Percentiles rank a stretch among this genome's conserved stretches.
phyloP scores from a whole-genome alignment of 2,329 filamentous ascomycete species.

The Akanthomyces lecanii region DNA sequence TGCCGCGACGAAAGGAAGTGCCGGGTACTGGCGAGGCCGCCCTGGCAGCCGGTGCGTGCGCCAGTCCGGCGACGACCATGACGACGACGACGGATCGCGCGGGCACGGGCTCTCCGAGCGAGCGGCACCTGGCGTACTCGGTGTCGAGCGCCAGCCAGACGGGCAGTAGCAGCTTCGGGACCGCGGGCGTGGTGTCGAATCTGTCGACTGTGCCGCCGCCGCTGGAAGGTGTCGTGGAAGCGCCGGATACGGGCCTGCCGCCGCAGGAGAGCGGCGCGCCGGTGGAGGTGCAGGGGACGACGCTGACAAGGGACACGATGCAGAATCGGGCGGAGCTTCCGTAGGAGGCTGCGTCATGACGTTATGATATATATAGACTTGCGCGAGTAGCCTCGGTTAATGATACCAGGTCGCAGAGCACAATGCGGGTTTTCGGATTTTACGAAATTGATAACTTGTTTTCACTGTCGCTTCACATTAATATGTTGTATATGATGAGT shows the following conservation, averaged over 20 bases:
- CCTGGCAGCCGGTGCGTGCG: too few species aligned
- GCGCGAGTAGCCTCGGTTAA: background rate
- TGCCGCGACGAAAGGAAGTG: background rate
- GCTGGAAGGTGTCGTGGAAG: slow-evolving; percentile 5
- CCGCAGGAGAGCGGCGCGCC: background rate
- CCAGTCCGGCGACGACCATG: background rate
- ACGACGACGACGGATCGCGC: background rate
- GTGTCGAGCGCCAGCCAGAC: slow-evolving; percentile 2
- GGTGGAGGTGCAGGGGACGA: slow-evolving; percentile 11
- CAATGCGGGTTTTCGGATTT: background rate
- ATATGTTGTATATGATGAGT: too few species aligned
- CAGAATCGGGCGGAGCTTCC: slow-evolving; percentile 8
- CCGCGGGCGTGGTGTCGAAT: background rate
- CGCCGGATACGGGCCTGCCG: background rate
- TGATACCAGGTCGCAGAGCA: background rate
- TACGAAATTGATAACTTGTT: background rate
- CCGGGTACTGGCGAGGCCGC: too few species aligned
- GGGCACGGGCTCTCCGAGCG: background rate
- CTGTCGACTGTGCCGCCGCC: background rate
- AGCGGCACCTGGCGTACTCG: slow-evolving; percentile 2
- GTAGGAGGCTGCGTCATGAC: background rate
- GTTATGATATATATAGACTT: background rate
- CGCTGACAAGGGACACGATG: slow-evolving; percentile 8
- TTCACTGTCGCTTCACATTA: too few species aligned
- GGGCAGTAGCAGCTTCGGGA: background rate